Conservation (phyloP, 805 yeast genomes). For the Lipomyces oligophaga region DNA sequence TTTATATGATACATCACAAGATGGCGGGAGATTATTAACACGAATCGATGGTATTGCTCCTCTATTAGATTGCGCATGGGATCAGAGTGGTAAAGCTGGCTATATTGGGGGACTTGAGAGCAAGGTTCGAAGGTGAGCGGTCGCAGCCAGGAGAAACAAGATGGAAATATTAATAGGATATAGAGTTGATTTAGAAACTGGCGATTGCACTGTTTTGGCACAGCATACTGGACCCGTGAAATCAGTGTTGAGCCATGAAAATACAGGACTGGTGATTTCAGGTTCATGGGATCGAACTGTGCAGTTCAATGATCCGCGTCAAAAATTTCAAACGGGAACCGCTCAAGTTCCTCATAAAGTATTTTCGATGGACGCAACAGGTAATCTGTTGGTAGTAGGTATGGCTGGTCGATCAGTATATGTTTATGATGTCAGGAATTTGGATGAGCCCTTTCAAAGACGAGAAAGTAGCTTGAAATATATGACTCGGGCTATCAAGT, state of each 20-base stretch:
- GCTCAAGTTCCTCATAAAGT: slow-evolving; percentile 48
- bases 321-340: slow-evolving; percentile 26
- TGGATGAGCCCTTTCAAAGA: slow-evolving; percentile 45
- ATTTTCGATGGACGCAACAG: slow-evolving; percentile 57
- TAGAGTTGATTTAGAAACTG: slow-evolving; percentile 50
- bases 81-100: slow-evolving; percentile 26
- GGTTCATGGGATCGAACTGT: slow-evolving; percentile 63
- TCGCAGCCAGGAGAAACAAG: too few species aligned
- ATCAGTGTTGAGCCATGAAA: slow-evolving; percentile 34
- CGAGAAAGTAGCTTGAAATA: slow-evolving; percentile 64
- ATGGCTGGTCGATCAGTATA: slow-evolving; percentile 52
- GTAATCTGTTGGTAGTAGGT: slow-evolving; percentile 49
- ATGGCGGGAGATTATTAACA: slow-evolving; percentile 22
- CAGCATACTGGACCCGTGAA: slow-evolving; percentile 45
- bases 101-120: slow-evolving; percentile 21
- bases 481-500: slow-evolving; percentile 55
- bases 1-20: slow-evolving; percentile 42
- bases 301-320: slow-evolving; percentile 46
- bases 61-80: slow-evolving; percentile 35
- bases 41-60: slow-evolving; percentile 36
- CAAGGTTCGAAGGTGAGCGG: slow-evolving; percentile 12
- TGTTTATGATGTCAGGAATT: slow-evolving; percentile 54
- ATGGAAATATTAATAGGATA: neutral
- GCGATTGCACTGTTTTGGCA: slow-evolving; percentile 33
- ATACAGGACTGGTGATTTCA: slow-evolving; percentile 42